Evolutionary conservation across 768 basidiomycete genomes (phyloP), one percentile per base, ranked within the genome.

Genomic region (Gautieria morchelliformis): DNA sequence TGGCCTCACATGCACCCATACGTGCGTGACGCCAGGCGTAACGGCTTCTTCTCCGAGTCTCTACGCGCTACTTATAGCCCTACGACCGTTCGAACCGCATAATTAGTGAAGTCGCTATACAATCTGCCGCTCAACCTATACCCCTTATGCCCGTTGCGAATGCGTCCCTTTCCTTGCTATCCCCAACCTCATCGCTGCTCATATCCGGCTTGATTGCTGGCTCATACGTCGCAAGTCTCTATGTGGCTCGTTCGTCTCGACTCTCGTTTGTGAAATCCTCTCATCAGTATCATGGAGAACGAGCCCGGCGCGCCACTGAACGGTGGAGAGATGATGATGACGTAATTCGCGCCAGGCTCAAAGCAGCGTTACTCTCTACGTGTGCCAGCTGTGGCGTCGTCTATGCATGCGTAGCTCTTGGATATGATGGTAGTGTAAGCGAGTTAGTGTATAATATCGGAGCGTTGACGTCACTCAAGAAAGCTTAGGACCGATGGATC

Each of bases 181-280:
- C 47, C 53, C 1, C 58, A 65, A 0, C 61, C 56, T 30, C 70
- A 64, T 78, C 85, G 1, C 83, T 87, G 62, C 47, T 74, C 1
- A 69, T 86, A 17, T 81, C 87, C 1, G 67, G 79, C 5, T 64
- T 77, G 50, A 82, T 92, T 64, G 82, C 81, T 2, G 59, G 71
- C 20, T 76, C 77, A 53, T 96, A 94, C 64, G 91, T 96, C 52
- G 89, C 87, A 12, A 87, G 87, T 6, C 75, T 95, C 40, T 95
- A 95, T 70, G 63, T 90, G 58, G 83, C 78, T 33, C 87, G 82
- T 66, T 73, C 78, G 61, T 75, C 82, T 11, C 77, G 87, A 44
- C 72, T 85, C 32, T 76, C 74, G 10, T 82, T 80, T 66, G 65
- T 75, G 50, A 64, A 67, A 32, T 62, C 71, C 48, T 63, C 66